Conservation (phyloP, 2,329 filamentous ascomycete species). For the Talaromyces marneffei region DNA sequence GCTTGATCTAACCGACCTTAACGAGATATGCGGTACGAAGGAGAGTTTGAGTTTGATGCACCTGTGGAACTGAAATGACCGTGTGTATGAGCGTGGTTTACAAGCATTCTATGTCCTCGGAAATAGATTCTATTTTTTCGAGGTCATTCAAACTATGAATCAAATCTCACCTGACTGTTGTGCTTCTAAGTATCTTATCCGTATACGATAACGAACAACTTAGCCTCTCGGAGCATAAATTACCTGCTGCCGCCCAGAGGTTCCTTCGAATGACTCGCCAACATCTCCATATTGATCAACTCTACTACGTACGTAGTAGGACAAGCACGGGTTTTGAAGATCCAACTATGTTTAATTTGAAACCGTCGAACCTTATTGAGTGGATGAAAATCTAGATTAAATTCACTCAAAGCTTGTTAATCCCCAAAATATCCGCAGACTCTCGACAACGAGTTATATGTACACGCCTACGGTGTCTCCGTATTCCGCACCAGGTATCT, state of each 20-base stretch:
- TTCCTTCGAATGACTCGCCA: not conserved
- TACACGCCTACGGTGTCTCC: not conserved
- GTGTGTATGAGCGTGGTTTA: not conserved
- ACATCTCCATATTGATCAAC: not conserved
- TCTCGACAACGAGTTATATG: not conserved
- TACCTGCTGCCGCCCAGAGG: not conserved
- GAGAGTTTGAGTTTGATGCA: not conserved
- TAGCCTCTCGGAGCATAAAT: not conserved
- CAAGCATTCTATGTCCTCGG: not conserved
- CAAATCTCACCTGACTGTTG: not conserved
- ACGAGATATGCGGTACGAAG: not conserved
- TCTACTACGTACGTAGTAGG: too few relatives aligned
- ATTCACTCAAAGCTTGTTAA: not conserved
- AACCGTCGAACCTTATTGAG: not conserved
- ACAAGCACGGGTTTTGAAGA: not conserved
- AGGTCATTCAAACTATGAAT: not conserved
- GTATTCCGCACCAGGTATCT: not conserved
- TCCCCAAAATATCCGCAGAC: not conserved
- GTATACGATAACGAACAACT: not conserved
- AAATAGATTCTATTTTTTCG: not conserved
- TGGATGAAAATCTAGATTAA: not conserved
- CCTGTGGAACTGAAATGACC: not conserved
- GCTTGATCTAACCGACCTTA: too few relatives aligned
- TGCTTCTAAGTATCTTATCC: not conserved
- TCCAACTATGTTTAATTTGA: not conserved